These are phyloP conservation scores for Pulveroboletus sp. DNA, from an alignment of 768 basidiomycete genomes.

Conservation along the genomic window DNA sequence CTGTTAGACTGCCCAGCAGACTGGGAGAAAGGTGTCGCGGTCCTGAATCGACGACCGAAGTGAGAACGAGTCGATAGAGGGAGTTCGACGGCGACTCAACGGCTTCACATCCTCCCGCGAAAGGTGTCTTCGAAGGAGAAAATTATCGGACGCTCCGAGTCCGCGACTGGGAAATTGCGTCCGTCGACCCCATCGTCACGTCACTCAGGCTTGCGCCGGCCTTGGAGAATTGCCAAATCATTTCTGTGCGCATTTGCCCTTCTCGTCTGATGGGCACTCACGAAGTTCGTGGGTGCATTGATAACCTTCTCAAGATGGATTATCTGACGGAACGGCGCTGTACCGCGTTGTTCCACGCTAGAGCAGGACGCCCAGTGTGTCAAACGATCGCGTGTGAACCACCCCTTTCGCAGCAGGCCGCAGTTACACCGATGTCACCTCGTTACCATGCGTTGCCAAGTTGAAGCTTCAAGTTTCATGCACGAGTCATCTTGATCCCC, in stretches of 20 bases:
- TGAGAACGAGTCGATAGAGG: not conserved
- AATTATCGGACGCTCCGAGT: not conserved
- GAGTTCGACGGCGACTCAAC: not conserved
- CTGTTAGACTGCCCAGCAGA: not conserved
- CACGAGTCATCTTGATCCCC: not conserved
- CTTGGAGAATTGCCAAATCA: not conserved
- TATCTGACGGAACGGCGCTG: not conserved
- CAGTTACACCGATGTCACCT: conserved; percentile 1
- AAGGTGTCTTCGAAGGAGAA: not conserved
- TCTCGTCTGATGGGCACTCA: conserved; percentile 6
- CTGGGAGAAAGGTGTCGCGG: not conserved
- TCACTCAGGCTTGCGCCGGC: not conserved
- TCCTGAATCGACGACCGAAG: not conserved
- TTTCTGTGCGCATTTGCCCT: not conserved
- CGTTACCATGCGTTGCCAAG: conserved; percentile 19
- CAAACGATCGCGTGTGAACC: conserved; percentile 3
- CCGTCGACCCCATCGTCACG: not conserved
- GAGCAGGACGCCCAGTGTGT: not conserved
- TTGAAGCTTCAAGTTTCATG: conserved; percentile 5
- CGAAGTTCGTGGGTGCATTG: conserved; percentile 8
- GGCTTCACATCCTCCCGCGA: too few species aligned
- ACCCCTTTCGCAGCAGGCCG: too few species aligned
- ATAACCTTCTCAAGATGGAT: not conserved
- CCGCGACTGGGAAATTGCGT: not conserved
- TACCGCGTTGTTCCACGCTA: not conserved